A percentile compares a stretch with the other conserved stretches of the same genome.
These are phyloP conservation scores for Coriolopsis trogii DNA, from an alignment of 1,284 basidiomycete species.

Conservation along the genomic window DNA sequence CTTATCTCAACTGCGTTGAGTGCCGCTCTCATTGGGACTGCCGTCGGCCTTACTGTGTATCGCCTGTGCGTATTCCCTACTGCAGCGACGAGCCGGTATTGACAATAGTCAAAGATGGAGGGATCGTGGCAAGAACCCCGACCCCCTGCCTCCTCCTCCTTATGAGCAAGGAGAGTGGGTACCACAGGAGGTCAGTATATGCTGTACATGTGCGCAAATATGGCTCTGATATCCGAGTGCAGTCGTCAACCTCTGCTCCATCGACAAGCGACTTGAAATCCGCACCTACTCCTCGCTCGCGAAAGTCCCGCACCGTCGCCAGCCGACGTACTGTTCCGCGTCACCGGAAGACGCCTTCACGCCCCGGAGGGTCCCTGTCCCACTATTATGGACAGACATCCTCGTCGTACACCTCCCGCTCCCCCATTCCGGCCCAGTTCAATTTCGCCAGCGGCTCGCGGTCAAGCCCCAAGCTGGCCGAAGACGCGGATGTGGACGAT, in stretches of 20 bases:
- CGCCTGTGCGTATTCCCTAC: slow-evolving; percentile 59
- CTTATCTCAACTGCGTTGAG: slow-evolving; percentile 79
- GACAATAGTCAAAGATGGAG: slow-evolving; percentile 52
- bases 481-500: slow-evolving; percentile 38
- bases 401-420: slow-evolving; percentile 18
- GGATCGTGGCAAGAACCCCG: slow-evolving; percentile 62
- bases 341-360: slow-evolving; percentile 38
- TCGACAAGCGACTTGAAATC: slow-evolving; percentile 20
- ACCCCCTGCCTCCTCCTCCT: slow-evolving; percentile 56
- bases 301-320: slow-evolving; percentile 31
- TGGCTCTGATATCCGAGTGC: background rate
- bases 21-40: slow-evolving; percentile 80
- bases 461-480: slow-evolving; percentile 31
- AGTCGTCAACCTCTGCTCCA: slow-evolving; percentile 13
- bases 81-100: background rate
- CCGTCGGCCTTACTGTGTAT: slow-evolving; percentile 81
- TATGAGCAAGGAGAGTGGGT: slow-evolving; percentile 67
- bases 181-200: slow-evolving; percentile 33
- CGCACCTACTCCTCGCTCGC: slow-evolving; percentile 34
- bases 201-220: background rate
- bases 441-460: slow-evolving; percentile 24
- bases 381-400: slow-evolving; percentile 25
- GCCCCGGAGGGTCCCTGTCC: slow-evolving; percentile 30
- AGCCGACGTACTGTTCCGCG: slow-evolving; percentile 37
- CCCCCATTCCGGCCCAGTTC: slow-evolving; percentile 30